These are phyloP conservation scores for Fusarium sp. DNA, from an alignment of 2,329 filamentous ascomycete species.

Conservation along the genomic window DNA sequence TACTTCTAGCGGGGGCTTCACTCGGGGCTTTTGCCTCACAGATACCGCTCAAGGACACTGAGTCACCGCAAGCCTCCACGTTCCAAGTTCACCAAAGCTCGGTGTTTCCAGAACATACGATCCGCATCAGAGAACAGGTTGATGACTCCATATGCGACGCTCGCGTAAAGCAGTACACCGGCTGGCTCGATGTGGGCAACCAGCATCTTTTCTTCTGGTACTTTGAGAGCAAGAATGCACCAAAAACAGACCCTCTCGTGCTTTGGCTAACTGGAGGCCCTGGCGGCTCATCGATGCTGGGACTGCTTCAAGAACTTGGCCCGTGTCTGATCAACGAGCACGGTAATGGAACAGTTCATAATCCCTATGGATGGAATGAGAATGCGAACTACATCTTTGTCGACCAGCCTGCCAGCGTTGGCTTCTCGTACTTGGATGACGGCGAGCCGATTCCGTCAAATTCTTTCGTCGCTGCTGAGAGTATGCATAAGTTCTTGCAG, in stretches of 20 bases:
- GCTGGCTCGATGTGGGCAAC: constrained; percentile 24
- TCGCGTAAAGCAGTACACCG: constrained; percentile 33
- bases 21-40: not conserved
- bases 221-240: constrained; percentile 31
- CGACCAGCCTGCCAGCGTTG: constrained; percentile 34
- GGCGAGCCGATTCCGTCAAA: constrained; percentile 13
- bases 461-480: constrained; percentile 31
- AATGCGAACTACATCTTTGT: constrained; percentile 38
- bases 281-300: constrained; percentile 27
- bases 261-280: constrained; percentile 36
- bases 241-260: constrained; percentile 20
- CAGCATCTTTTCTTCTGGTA: constrained; percentile 40
- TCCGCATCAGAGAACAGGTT: constrained; percentile 31
- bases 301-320: constrained; percentile 29
- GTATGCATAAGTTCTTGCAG: constrained; percentile 31
- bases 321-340: constrained; percentile 30
- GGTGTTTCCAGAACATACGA: constrained; percentile 14
- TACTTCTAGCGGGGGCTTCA: not conserved
- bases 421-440: constrained; percentile 36
- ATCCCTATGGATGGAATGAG: constrained; percentile 32
- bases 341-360: constrained; percentile 14
- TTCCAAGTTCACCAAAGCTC: constrained; percentile 18
- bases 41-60: not conserved
- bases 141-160: constrained; percentile 27
- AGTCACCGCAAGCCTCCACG: not conserved